Conservation (phyloP, 106 monocot species). For the Amphibolis antarctica region DNA sequence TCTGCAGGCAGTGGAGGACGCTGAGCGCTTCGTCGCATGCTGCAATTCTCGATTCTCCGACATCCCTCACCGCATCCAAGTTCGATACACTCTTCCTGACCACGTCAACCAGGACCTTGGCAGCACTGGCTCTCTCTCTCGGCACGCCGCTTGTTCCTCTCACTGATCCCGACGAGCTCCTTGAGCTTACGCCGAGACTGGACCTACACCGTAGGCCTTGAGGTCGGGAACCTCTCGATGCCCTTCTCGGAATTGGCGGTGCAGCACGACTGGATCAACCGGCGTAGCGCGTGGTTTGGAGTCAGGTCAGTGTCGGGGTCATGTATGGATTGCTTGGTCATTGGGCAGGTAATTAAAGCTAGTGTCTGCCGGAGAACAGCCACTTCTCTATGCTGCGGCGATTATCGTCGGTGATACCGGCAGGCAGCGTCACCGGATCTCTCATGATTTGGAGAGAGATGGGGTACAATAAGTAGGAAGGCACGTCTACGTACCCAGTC, state of each 20-base stretch:
- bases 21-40: conserved; percentile 29
- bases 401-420: conserved; percentile 71
- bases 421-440: conserved; percentile 43
- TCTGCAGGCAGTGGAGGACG: conserved; percentile 30
- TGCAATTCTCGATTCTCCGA: neutral
- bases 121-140: conserved; percentile 27
- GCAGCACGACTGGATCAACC: conserved; percentile 52
- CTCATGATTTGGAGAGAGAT: conserved; percentile 61
- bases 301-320: conserved; percentile 22
- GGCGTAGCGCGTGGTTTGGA: conserved; percentile 46
- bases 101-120: conserved; percentile 29
- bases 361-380: conserved; percentile 22
- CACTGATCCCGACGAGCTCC: conserved; percentile 26
- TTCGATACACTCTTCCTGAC: conserved; percentile 3
- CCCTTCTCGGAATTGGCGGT: conserved; percentile 10
- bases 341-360: conserved; percentile 25
- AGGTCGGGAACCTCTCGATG: conserved; percentile 16
- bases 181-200: too few species aligned
- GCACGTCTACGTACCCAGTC: conserved; percentile 40
- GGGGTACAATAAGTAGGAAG: conserved; percentile 43
- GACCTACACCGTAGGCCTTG: too few species aligned
- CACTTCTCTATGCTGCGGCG: conserved; percentile 50
- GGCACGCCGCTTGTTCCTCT: conserved; percentile 27
- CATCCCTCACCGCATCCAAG: too few species aligned
- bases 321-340: conserved; percentile 26